A percentile compares a stretch with the other conserved stretches of the same genome.
Evolutionary conservation across 495 filamentous ascomycete species (phyloP).

Genomic region (Geoglossum glabrum): DNA sequence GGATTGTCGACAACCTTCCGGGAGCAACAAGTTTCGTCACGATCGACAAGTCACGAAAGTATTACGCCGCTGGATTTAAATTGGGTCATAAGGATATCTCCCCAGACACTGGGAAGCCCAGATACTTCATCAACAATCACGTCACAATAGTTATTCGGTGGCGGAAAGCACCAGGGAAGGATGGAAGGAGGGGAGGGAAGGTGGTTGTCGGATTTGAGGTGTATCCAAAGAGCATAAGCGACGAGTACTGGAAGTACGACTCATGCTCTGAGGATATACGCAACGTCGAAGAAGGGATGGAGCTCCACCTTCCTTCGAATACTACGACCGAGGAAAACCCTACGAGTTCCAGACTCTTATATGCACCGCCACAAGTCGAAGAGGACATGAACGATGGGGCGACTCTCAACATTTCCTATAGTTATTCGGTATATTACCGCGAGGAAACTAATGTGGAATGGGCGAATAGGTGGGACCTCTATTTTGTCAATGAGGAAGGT

Average conservation of each 20-base stretch:
- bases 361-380: constrained; percentile 12
- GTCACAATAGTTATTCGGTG: constrained; percentile 76
- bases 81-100: constrained; percentile 59
- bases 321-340: background rate
- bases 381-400: constrained; percentile 44
- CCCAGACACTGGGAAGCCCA: constrained; percentile 34
- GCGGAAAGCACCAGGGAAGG: constrained; percentile 48
- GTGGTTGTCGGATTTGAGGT: constrained; percentile 86
- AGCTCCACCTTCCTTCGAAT: constrained; percentile 36
- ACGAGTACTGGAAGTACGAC: constrained; percentile 32
- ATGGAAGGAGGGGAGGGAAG: constrained; percentile 50
- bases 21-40: constrained; percentile 88
- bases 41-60: constrained; percentile 69
- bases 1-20: constrained; percentile 91
- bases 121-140: constrained; percentile 78
- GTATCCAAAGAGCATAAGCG: constrained; percentile 67
- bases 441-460: constrained; percentile 72
- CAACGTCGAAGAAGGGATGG: constrained; percentile 38
- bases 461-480: constrained; percentile 77
- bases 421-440: constrained; percentile 83
- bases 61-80: constrained; percentile 93
- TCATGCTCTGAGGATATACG: constrained; percentile 51
- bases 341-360: background rate
- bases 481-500: constrained; percentile 81
- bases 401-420: constrained; percentile 64